These are phyloP conservation scores for Botrytis elliptica DNA, from an alignment of 2,329 filamentous ascomycete species.

Conservation along the genomic window DNA sequence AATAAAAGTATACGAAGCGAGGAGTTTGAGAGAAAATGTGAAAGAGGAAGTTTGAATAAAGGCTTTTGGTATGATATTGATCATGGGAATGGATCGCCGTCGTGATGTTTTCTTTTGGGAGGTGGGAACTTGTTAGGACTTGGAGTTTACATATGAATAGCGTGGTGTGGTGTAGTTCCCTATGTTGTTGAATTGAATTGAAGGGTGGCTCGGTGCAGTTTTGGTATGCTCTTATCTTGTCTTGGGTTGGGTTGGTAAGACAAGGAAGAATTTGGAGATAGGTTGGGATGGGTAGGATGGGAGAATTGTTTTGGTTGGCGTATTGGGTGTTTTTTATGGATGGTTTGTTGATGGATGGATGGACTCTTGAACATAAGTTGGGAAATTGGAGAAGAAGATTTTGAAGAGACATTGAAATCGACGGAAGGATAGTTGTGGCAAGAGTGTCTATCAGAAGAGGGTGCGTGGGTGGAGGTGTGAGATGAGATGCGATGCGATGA, in stretches of 20 bases:
- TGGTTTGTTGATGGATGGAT: not conserved
- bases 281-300: slow-evolving; percentile 11
- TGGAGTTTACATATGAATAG: slow-evolving; percentile 18
- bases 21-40: not conserved
- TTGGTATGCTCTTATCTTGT: slow-evolving; percentile 8
- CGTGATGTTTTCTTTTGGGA: not conserved
- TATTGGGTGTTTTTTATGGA: slow-evolving; percentile 10
- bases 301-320: not conserved
- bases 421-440: not conserved
- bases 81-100: not conserved
- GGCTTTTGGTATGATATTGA: slow-evolving; percentile 12
- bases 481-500: not conserved
- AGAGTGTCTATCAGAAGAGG: not conserved
- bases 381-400: not conserved
- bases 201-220: not conserved
- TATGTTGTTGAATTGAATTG: slow-evolving; percentile 14
- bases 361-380: slow-evolving; percentile 10
- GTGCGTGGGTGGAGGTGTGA: not conserved
- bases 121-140: not conserved
- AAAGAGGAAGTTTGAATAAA: slow-evolving; percentile 19
- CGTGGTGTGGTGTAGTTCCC: slow-evolving; percentile 7
- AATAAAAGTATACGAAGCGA: not conserved
- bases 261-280: not conserved
- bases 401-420: not conserved
- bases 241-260: not conserved